Conservation (phyloP, 148 eudicot species). For the Oxyria digyna region DNA sequence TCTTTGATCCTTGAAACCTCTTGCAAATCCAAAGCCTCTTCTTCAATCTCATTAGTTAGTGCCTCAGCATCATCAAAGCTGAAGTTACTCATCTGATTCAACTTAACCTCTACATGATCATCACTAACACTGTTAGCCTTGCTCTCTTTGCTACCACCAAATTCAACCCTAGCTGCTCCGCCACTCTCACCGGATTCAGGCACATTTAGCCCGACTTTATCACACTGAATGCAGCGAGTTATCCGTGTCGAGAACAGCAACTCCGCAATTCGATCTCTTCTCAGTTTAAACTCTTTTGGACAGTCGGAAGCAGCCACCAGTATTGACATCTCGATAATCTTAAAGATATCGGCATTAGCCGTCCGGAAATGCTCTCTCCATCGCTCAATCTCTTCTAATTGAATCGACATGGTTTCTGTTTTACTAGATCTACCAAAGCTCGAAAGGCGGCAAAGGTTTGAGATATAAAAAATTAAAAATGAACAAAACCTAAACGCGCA, state of each 20-base stretch:
- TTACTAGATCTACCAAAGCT: background rate
- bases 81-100: slow-evolving; percentile 25
- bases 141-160: slow-evolving; percentile 55
- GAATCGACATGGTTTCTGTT: slow-evolving; percentile 4
- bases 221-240: slow-evolving; percentile 47
- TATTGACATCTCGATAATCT: slow-evolving; percentile 61
- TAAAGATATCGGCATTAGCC: slow-evolving; percentile 55
- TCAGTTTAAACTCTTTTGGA: slow-evolving; percentile 47
- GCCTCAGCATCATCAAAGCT: slow-evolving; percentile 89
- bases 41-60: slow-evolving; percentile 72
- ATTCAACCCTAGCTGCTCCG: slow-evolving; percentile 14
- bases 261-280: slow-evolving; percentile 63
- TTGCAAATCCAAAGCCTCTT: slow-evolving; percentile 36
- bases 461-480: background rate
- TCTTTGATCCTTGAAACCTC: slow-evolving; percentile 84
- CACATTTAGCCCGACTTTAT: slow-evolving; percentile 35
- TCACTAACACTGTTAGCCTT: slow-evolving; percentile 33
- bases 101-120: slow-evolving; percentile 16
- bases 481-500: background rate
- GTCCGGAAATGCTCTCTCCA: slow-evolving; percentile 68
- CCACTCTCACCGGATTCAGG: slow-evolving; percentile 22
- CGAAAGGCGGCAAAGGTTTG: no score
- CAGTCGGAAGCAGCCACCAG: slow-evolving; percentile 84
- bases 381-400: slow-evolving; percentile 22
- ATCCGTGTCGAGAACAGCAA: slow-evolving; percentile 44